Base-by-base conservation (phyloP, 306 rosid species). In the Quillaja saponaria region DNA sequence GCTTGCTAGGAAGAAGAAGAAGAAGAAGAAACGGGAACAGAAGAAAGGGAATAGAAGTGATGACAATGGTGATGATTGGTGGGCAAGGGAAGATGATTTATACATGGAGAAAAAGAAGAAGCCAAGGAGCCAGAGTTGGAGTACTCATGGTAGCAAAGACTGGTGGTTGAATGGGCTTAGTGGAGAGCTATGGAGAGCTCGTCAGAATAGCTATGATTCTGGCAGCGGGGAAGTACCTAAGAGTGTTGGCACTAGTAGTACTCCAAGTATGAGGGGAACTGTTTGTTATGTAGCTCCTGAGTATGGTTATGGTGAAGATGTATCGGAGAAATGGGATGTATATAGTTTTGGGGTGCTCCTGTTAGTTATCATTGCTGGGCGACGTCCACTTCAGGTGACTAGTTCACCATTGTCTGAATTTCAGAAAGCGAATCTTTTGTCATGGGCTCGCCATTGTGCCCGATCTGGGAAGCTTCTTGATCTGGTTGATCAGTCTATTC, bases 211-310 rank as follows among this genome's bases (percentile, higher is more conserved):
- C 71, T 71, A 74, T 16, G 95, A 85, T 77, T 86, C 87, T 34
- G 76, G 56, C 11, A 87, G 81, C 65, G 91, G 95, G 38, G 98
- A 92, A 7, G 82, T 92, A 65, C 87, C 95, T 11, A 81, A 73
- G 76, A 87, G 97, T 69, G 88, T 95, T 58, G 95, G 95, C n/a
- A 63, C 84, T 41, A 94, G 96, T 78, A 94, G 91, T 40, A 94
- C 99, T 28, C 99, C 99, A 3, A 94, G 99, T 66, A 83, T 85
- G 91, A 87, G 99, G 52, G 99, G 99, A 69, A 89, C 99, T 0
- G 86, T 94, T 28, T 89, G 95, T 76, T 94, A 94, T 70, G 81
- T 83, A 76, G 99, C 99, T 41, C 99, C 99, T 0, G 99, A 94
- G 47, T 89, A 80, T 54, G 97, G 97, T 15, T 76, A 40, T 14